phyloP scores from a whole-genome alignment of 2,329 filamentous ascomycete genomes.

The Microsporum audouinii region DNA sequence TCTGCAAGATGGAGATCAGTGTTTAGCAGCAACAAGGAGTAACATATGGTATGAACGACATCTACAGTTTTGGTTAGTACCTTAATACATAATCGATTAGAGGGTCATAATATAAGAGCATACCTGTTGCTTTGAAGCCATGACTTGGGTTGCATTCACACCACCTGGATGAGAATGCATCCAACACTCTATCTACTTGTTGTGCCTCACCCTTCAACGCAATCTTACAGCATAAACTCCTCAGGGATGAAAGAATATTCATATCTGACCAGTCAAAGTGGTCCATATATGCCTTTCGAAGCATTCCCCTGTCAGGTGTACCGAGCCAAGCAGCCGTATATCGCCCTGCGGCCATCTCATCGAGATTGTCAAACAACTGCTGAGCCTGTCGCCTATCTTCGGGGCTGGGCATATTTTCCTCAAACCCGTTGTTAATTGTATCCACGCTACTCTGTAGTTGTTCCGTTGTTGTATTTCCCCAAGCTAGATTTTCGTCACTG shows the following conservation, averaged over 20 bases:
- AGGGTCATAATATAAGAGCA: constrained; percentile 20
- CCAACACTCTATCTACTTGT: constrained; percentile 87
- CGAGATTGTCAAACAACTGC: constrained; percentile 64
- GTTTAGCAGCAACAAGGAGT: constrained; percentile 88
- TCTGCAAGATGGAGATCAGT: constrained; percentile 92
- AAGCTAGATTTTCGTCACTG: constrained; percentile 11
- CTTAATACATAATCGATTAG: not conserved
- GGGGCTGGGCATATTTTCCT: not conserved
- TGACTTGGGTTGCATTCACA: constrained; percentile 86
- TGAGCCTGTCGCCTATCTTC: constrained; percentile 59
- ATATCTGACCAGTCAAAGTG: constrained; percentile 75
- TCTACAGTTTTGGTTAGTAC: constrained; percentile 42
- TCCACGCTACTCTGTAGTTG: constrained; percentile 5
- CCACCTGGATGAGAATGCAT: constrained; percentile 82
- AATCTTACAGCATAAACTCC: constrained; percentile 69
- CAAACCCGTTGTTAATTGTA: not conserved
- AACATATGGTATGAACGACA: constrained; percentile 93
- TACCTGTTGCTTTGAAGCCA: constrained; percentile 80
- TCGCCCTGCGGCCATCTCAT: constrained; percentile 66
- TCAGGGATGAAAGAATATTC: constrained; percentile 67
- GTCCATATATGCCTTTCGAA: constrained; percentile 76
- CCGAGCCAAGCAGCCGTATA: constrained; percentile 83
- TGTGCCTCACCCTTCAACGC: constrained; percentile 86
- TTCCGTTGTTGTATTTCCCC: constrained; percentile 7
- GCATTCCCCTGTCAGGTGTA: constrained; percentile 41